Evolutionary conservation across 1,284 basidiomycete species (phyloP).

Genomic region (Chalciporus sp.): DNA sequence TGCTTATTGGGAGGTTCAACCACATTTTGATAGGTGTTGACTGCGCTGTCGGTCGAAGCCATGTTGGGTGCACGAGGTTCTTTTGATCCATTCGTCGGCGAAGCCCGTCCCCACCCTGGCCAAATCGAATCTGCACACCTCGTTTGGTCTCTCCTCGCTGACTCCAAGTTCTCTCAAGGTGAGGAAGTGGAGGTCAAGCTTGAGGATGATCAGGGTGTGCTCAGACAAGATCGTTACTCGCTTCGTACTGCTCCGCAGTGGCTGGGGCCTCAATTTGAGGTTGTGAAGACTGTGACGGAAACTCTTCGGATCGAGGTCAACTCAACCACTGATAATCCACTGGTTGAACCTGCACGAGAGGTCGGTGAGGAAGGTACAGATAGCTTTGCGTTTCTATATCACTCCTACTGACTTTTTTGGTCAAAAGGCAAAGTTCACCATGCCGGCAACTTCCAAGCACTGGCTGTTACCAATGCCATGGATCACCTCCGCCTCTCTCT

Average conservation of each 20-base stretch:
- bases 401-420: conserved; percentile 55
- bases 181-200: conserved; percentile 65
- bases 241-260: conserved; percentile 82
- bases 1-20: background rate
- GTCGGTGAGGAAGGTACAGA: conserved; percentile 21
- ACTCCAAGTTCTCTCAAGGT: conserved; percentile 63
- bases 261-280: conserved; percentile 85
- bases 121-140: conserved; percentile 78
- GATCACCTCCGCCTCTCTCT: conserved; percentile 84
- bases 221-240: conserved; percentile 68
- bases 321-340: conserved; percentile 52
- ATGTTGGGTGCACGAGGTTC: conserved; percentile 71
- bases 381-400: background rate
- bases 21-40: conserved; percentile 57
- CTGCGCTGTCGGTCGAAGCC: conserved; percentile 85
- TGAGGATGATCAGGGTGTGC: conserved; percentile 68
- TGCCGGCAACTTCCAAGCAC: conserved; percentile 88
- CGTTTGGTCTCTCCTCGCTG: conserved; percentile 72
- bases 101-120: conserved; percentile 84
- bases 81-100: conserved; percentile 79
- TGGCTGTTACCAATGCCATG: conserved; percentile 86
- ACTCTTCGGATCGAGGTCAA: conserved; percentile 80
- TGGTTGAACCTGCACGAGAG: conserved; percentile 29
- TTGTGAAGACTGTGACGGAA: conserved; percentile 66
- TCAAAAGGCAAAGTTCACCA: conserved; percentile 68